These are phyloP conservation scores for Eleusine coracana DNA, from an alignment of 176 grass and related monocot species.

Conservation along the genomic window DNA sequence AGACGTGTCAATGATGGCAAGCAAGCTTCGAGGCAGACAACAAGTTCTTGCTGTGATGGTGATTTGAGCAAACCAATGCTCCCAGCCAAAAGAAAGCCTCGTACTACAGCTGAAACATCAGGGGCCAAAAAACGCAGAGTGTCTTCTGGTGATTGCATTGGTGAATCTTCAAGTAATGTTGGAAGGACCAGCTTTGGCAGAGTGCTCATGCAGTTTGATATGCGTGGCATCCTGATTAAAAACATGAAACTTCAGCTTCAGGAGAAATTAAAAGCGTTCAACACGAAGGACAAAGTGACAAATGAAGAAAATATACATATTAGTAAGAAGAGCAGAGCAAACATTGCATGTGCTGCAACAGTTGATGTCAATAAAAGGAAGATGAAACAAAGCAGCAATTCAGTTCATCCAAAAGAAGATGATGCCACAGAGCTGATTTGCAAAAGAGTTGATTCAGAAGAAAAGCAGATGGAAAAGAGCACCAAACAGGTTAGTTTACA, in stretches of 20 bases:
- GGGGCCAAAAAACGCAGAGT: constrained; percentile 42
- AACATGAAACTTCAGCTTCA: constrained; percentile 47
- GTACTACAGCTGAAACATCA: constrained; percentile 29
- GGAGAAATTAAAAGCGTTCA: constrained; percentile 50
- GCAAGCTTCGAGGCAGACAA: constrained; percentile 1
- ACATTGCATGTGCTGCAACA: neutral
- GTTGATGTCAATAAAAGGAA: constrained; percentile 19
- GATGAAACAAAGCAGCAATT: constrained; percentile 15
- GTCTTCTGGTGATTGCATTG: constrained; percentile 27
- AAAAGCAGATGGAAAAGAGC: constrained; percentile 8
- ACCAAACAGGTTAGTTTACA: constrained; percentile 35
- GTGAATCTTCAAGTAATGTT: constrained; percentile 37
- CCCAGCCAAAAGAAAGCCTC: constrained; percentile 37
- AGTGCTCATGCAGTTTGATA: constrained; percentile 36
- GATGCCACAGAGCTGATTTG: constrained; percentile 10
- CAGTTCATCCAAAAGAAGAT: constrained; percentile 24
- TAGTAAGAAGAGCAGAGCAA: constrained; percentile 36
- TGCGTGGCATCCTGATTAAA: constrained; percentile 40
- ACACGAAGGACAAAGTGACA: constrained; percentile 38
- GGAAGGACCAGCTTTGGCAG: constrained; percentile 25
- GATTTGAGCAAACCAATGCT: neutral
- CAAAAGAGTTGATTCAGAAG: constrained; percentile 39
- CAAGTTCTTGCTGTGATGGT: constrained; percentile 29
- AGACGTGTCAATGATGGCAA: neutral
- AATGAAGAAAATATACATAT: constrained; percentile 30